Base-by-base conservation (phyloP, 2,329 filamentous ascomycete species). In the Arthroderma sp. region DNA sequence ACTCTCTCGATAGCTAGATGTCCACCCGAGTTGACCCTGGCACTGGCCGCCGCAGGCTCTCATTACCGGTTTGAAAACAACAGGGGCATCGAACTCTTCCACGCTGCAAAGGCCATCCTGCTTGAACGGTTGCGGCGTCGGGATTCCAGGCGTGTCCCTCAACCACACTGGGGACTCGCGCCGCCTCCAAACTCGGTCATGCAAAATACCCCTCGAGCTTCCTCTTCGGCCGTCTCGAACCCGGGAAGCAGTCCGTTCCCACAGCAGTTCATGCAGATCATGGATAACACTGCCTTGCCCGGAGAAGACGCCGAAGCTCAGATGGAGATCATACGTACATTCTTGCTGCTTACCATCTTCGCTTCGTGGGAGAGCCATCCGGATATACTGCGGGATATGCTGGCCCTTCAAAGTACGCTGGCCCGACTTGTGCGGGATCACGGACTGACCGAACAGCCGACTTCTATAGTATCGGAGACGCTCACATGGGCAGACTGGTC, bases 281-380 rank as follows among this genome's bases (percentile, higher is more conserved):
- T 69, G 19, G 72, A 72, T 47, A 43, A 43, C 19, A 59, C 65
- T 31, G 68, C 65, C 9, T 71, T 71, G 56, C 65, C 66, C 1
- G 64, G 63, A 9, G 71, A 74, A 57, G 74, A 76, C 59, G 73
- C 72, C 13, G 73, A 75, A 62, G 73, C 73, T 25, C 72, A 74
- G 54, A 76, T 78, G 70, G 75, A 77, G 61, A 73, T 76, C 5
- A 76, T 78, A 41, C 73, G 76, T 55, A 76, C 77, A 0, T 74
- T 79, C 23, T 62, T 78, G 8, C 66, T 79, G 2, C 71, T 82
- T n/a, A 81, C 81, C 57, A 79, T 79, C 0, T 78, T 81, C 65
- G 79, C 79, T 11, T 81, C 80, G 0, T 83, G 80, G 80, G 79
- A 79, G 56, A 76, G 77, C 62, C 80, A 81, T 60, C 76, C 76